phyloP scores from a whole-genome alignment of 2,329 filamentous ascomycete species.

The Reticulascus tulasneorum region DNA sequence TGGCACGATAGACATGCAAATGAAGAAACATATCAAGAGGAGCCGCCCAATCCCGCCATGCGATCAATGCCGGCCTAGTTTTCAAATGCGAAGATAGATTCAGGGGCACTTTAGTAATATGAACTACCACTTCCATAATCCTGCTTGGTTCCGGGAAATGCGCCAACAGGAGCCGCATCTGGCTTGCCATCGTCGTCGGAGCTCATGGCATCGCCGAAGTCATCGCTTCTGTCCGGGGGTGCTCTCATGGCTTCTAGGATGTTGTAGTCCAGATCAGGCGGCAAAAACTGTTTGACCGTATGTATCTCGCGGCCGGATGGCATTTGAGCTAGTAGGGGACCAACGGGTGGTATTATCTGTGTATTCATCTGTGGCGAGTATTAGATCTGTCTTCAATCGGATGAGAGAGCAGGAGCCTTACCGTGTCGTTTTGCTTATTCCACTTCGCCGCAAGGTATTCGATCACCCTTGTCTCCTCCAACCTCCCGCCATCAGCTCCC shows the following conservation, averaged over 20 bases:
- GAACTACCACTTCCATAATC: constrained; percentile 35
- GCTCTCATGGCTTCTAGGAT: constrained; percentile 59
- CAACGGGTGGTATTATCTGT: constrained; percentile 68
- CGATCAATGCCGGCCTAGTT: no score
- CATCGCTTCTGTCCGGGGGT: constrained; percentile 40
- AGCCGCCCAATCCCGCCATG: no score
- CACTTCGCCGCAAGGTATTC: constrained; percentile 87
- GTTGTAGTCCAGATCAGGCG: constrained; percentile 61
- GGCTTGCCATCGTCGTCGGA: constrained; percentile 33
- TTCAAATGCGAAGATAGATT: constrained; percentile 5
- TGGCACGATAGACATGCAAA: no score
- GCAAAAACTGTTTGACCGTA: constrained; percentile 61
- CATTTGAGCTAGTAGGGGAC: constrained; percentile 70
- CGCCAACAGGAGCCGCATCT: constrained; percentile 35
- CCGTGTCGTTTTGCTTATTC: constrained; percentile 89
- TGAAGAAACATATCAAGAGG: no score
- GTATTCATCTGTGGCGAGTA: constrained; percentile 62
- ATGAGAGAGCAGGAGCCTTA: constrained; percentile 37
- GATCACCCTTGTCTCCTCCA: constrained; percentile 81
- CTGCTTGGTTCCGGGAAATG: constrained; percentile 44
- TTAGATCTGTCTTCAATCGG: neutral
- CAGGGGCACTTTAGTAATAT: no score
- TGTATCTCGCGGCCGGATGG: constrained; percentile 89
- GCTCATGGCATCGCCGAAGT: constrained; percentile 28
- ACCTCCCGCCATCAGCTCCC: constrained; percentile 78